Conservation (phyloP, 768 basidiomycete species). For the Lactarius pseudohatsudake region DNA sequence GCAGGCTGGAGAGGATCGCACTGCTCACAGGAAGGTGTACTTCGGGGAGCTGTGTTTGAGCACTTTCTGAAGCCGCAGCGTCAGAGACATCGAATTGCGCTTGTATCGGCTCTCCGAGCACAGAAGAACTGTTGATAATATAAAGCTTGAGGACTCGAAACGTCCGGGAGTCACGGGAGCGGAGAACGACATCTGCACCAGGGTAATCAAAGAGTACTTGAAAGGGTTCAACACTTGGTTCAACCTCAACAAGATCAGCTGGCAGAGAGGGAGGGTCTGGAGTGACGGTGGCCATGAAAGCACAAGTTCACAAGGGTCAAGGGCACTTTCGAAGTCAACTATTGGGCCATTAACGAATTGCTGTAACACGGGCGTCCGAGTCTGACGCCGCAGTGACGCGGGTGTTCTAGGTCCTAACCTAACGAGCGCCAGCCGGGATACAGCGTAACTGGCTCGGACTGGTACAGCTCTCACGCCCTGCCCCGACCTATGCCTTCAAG, state of each 20-base stretch:
- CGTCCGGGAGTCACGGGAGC: conserved; percentile 42
- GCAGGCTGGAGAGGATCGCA: not conserved
- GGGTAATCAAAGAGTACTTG: conserved; percentile 22
- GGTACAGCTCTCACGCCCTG: too few relatives aligned
- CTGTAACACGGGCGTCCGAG: too few relatives aligned
- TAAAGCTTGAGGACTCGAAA: conserved; percentile 48
- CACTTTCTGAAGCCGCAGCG: not conserved
- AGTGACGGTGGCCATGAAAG: not conserved
- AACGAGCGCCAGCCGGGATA: too few relatives aligned
- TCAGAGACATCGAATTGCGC: not conserved
- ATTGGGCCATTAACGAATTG: too few relatives aligned
- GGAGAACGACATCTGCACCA: conserved; percentile 45
- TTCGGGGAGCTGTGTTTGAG: not conserved
- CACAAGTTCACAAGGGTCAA: not conserved
- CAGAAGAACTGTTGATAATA: conserved; percentile 43
- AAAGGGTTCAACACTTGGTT: not conserved
- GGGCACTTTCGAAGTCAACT: not conserved
- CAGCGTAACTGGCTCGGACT: too few relatives aligned
- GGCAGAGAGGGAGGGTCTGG: not conserved
- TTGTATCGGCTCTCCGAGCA: conserved; percentile 34
- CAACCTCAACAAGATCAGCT: not conserved
- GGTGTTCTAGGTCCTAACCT: too few relatives aligned
- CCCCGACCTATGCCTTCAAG: too few relatives aligned
- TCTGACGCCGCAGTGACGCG: too few relatives aligned
- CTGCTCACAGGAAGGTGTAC: not conserved